Evolutionary conservation across 2,329 filamentous ascomycete species (phyloP).

Genomic region (Fonsecaea pedrosoi): DNA sequence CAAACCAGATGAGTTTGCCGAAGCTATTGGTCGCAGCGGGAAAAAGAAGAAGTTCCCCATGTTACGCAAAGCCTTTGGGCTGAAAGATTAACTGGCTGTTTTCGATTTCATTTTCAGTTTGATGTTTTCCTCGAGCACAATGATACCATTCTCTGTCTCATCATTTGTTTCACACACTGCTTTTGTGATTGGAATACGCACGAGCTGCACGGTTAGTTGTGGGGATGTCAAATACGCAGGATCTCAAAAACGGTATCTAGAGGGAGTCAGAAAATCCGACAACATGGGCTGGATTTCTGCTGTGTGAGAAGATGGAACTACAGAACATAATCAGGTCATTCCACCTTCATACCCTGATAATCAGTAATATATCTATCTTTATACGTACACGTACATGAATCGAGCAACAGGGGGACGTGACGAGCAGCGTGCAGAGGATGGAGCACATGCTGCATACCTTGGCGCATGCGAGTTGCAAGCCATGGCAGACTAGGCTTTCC

Average conservation of each 20-base stretch:
- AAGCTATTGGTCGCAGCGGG: slow-evolving; percentile 42
- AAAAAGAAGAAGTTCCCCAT: slow-evolving; percentile 56
- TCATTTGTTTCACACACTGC: slow-evolving; percentile 14
- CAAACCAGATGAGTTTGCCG: slow-evolving; percentile 26
- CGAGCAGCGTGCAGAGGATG: neutral
- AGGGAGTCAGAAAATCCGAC: slow-evolving; percentile 3
- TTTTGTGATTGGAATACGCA: slow-evolving; percentile 18
- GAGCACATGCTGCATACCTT: neutral
- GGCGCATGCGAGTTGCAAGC: neutral
- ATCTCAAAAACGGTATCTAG: slow-evolving; percentile 14
- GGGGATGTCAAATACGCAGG: neutral
- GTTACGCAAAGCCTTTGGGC: slow-evolving; percentile 53
- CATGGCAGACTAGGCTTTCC: neutral
- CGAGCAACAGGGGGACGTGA: neutral
- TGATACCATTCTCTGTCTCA: slow-evolving; percentile 23
- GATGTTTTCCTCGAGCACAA: slow-evolving; percentile 4
- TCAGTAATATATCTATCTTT: slow-evolving; percentile 8
- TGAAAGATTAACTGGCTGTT: slow-evolving; percentile 43
- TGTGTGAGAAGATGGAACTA: slow-evolving; percentile 9
- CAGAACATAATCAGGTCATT: slow-evolving; percentile 16
- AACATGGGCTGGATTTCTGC: neutral
- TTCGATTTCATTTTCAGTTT: neutral
- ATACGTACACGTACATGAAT: neutral
- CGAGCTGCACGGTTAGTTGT: slow-evolving; percentile 14
- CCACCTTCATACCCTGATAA: slow-evolving; percentile 17